phyloP scores from a whole-genome alignment of 345 rosid genomes.

The Syzygium oleosum region DNA sequence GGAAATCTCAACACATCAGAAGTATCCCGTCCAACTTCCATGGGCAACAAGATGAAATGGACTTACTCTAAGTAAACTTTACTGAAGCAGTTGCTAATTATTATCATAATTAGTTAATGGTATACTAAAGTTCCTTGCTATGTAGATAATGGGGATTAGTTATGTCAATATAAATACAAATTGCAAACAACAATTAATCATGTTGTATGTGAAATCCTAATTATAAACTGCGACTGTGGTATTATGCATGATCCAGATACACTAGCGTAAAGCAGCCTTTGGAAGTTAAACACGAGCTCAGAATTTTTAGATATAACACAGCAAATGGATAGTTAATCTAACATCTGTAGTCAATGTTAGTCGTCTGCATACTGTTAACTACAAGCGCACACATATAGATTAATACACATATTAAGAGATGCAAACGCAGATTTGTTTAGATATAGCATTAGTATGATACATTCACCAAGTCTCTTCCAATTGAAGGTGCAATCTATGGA shows the following conservation, averaged over 20 bases:
- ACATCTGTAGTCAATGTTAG: neutral
- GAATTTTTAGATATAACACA: neutral
- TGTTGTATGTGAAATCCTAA: neutral
- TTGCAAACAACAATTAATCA: neutral
- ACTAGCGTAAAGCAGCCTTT: neutral
- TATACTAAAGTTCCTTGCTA: neutral
- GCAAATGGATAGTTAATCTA: neutral
- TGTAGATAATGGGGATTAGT: neutral
- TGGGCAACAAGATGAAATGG: neutral
- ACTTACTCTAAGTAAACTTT: neutral
- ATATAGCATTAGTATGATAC: neutral
- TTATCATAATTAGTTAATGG: neutral
- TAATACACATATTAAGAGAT: neutral
- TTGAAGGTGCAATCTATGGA: neutral
- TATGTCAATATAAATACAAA: neutral
- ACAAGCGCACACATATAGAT: neutral
- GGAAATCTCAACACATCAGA: neutral
- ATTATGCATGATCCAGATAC: neutral
- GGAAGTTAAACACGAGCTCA: neutral
- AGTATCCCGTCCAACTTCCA: neutral
- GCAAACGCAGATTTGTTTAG: neutral
- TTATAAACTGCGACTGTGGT: neutral
- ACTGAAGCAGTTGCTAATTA: neutral
- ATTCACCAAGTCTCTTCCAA: neutral
- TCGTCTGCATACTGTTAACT: neutral